Evolutionary conservation across 2,329 filamentous ascomycete species (phyloP), one percentile per base, ranked within the genome.

Genomic region (Fusarium luffae): DNA sequence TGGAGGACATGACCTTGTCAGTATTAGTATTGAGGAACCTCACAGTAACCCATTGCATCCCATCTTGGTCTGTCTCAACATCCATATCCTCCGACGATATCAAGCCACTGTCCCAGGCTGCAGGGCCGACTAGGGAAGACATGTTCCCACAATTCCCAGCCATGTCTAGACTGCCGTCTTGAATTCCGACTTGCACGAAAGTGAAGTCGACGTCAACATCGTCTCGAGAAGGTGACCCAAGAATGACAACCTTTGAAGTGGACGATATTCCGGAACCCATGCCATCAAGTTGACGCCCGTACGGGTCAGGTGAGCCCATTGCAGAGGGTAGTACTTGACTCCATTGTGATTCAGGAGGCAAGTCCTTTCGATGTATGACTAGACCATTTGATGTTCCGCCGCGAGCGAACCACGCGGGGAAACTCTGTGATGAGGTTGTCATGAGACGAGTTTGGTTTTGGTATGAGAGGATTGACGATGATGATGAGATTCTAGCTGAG

Each of bases 141-240:
- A 93, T 91, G 76, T 93, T 93, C n/a, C 91, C 91, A 75, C 91
- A 93, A 72, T 93, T 93, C 25, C 90, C 88, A 0, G 89, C 88
- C 72, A 88, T 85, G 73, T 93, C 91, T 4, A 93, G 83, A 32
- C 82, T 79, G 7, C 81, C 81, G 70, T 90, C 84, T 54, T 85
- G 85, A 56, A 93, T 85, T 4, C 90, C 90, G 9, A 93, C 81
- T 41, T 90, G 88, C 3, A 90, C 86, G 75, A 93, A 93, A 0
- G 90, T 93, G 74, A 90, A 93, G 63, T 92, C 88, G 14, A 93
- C 82, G 68, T 92, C 86, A 0, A 84, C 85, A 27, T 83, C 84
- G 1, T 77, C 63, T 18, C 82, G 79, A 28, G 78, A 75, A 4
- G 88, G 83, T 1, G 81, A 80, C 4, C 85, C 85, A 2, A 94